These are phyloP conservation scores for Omphalea diandra DNA, from an alignment of 441 rosid species.

Conservation along the genomic window DNA sequence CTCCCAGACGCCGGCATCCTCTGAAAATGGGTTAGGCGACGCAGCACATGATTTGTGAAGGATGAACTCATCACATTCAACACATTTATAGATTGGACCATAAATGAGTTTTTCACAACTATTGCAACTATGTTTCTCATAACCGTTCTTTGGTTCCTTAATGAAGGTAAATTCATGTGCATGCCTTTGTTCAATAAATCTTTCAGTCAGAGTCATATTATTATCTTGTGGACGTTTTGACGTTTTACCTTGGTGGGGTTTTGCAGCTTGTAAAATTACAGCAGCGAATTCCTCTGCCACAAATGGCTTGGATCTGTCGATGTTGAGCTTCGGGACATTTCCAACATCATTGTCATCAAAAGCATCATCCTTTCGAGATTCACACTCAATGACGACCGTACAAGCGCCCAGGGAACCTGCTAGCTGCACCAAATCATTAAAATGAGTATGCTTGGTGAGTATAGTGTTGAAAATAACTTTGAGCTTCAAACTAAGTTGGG, in stretches of 20 bases:
- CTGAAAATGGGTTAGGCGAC: background rate
- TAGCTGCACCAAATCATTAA: background rate
- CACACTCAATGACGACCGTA: background rate
- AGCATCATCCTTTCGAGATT: background rate
- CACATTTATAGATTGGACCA: background rate
- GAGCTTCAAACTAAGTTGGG: slow-evolving; percentile 11
- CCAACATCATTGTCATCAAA: background rate
- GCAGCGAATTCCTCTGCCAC: slow-evolving; percentile 1
- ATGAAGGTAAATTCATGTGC: background rate
- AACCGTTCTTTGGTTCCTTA: background rate
- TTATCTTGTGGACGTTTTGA: no score
- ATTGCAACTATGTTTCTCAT: background rate
- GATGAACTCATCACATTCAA: background rate
- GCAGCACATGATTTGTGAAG: background rate
- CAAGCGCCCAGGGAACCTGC: background rate
- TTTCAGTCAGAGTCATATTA: background rate
- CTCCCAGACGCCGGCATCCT: background rate
- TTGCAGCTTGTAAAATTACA: background rate
- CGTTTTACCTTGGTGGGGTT: background rate
- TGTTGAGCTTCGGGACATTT: slow-evolving; percentile 2
- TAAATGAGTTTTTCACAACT: background rate
- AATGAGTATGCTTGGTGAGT: background rate
- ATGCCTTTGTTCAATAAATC: background rate
- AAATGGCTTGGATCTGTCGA: background rate
- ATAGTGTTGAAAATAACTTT: background rate